Evolutionary conservation across 148 eudicot genomes (phyloP), one percentile per base, ranked within the genome.

Genomic region (Vaccinium darrowii): DNA sequence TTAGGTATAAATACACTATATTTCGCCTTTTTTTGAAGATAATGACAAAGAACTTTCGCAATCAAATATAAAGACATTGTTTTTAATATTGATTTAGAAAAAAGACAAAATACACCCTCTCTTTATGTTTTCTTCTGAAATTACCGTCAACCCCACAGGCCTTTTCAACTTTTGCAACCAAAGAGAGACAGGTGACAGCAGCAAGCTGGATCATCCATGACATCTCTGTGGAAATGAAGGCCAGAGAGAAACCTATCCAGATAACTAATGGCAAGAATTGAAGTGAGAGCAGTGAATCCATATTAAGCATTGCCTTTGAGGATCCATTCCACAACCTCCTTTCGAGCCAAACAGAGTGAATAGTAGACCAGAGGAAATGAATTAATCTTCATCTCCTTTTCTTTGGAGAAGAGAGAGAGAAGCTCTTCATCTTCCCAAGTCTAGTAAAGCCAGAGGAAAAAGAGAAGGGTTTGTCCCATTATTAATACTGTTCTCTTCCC

Each of bases 131-230:
- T 30, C 33, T 30, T 30, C 1, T 30, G 1, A 30, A 30, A 30
- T 30, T 30, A 30, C 33, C 33, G 1, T 30, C 33, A 30, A 30
- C 33, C 33, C 33, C 33, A 30, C 33, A 30, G 39, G 91, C 90
- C 78, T 95, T 96, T 91, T 95, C 98, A 85, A 95, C 94, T 90
- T 95, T 95, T 11, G 98, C 97, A 85, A 98, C 98, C 56, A 95
- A 83, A 82, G 98, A 95, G 79, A 95, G 87, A 81, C 98, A 95
- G 86, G 98, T 82, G 16, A 94, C 98, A 86, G 98, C 98, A 77
- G 87, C 83, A 74, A 95, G 95, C 36, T 94, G 98, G 75, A 90
- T 81, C 94, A 90, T 87, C 98, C 98, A 95, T 71, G 96, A 93
- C 88, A 0, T 91, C 91, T 7, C 81, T 80, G 84, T 90, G 90